phyloP scores from a whole-genome alignment of 2,329 filamentous ascomycete genomes.

The Fusarium sulawesiense region DNA sequence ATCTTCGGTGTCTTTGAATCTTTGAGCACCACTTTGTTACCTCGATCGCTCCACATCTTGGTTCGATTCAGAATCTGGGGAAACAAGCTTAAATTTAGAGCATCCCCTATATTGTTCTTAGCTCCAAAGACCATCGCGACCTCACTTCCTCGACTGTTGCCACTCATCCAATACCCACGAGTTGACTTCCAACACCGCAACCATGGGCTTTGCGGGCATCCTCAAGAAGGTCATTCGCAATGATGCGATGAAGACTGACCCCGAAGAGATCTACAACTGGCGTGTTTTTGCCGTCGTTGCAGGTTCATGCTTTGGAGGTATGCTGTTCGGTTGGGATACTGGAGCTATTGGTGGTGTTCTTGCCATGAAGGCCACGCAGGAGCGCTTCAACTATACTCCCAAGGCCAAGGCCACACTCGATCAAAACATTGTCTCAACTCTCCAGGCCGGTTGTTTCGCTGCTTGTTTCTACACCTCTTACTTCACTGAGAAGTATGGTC shows the following conservation, averaged over 20 bases:
- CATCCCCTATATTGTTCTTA: conserved; percentile 9
- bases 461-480: conserved; percentile 69
- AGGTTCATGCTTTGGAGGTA: conserved; percentile 75
- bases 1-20: conserved; percentile 19
- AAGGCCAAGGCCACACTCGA: conserved; percentile 63
- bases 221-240: conserved; percentile 72
- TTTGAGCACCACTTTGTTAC: conserved; percentile 10
- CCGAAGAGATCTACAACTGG: conserved; percentile 76
- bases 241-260: conserved; percentile 76
- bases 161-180: conserved; percentile 6
- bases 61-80: conserved; percentile 19
- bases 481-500: conserved; percentile 66
- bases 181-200: conserved; percentile 24
- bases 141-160: conserved; percentile 12
- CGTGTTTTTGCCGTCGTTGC: conserved; percentile 72
- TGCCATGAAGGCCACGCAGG: conserved; percentile 67
- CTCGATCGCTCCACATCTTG: conserved; percentile 14
- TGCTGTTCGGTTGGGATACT: conserved; percentile 64
- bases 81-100: conserved; percentile 41
- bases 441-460: conserved; percentile 76
- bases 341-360: conserved; percentile 76
- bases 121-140: neutral
- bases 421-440: conserved; percentile 76
- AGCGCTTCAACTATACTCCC: conserved; percentile 52
- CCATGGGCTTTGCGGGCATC: conserved; percentile 57